phyloP scores from a whole-genome alignment of 2,329 filamentous ascomycete genomes.

The Epicoccum sorghinum region DNA sequence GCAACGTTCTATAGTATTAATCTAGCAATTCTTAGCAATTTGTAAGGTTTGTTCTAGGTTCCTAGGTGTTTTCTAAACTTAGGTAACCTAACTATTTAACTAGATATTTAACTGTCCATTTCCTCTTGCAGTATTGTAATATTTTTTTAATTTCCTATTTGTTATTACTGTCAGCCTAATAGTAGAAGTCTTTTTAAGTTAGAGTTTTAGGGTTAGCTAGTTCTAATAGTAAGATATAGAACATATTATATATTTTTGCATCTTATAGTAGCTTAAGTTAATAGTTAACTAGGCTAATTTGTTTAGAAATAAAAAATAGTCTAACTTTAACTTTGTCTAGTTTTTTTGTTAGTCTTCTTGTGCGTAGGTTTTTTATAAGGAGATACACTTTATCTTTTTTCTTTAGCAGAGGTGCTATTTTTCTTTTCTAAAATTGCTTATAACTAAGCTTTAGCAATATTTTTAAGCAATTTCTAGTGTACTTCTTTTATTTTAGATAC shows the following conservation, averaged over 20 bases:
- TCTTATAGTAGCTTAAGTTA: neutral
- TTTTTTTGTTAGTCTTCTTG: neutral
- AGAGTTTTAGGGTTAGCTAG: neutral
- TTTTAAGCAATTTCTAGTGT: no score
- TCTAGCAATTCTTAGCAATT: neutral
- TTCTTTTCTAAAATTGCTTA: no score
- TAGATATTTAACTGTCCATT: neutral
- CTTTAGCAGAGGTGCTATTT: no score
- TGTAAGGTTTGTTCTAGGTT: neutral
- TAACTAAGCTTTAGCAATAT: no score
- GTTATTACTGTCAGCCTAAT: neutral
- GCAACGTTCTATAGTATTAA: neutral
- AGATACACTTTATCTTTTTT: neutral
- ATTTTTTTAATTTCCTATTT: neutral
- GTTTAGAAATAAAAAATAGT: neutral
- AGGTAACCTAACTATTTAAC: neutral
- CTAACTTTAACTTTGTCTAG: neutral
- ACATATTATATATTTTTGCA: neutral
- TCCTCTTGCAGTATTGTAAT: neutral
- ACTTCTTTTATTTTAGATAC: no score
- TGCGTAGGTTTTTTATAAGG: neutral
- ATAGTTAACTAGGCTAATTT: neutral
- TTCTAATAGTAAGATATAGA: neutral
- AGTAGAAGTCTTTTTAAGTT: neutral
- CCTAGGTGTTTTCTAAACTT: neutral